A percentile compares a stretch with the other conserved stretches of the same genome.
Conservation (phyloP, 352 stramenopile genomes). For the Pythium plurisporium region DNA sequence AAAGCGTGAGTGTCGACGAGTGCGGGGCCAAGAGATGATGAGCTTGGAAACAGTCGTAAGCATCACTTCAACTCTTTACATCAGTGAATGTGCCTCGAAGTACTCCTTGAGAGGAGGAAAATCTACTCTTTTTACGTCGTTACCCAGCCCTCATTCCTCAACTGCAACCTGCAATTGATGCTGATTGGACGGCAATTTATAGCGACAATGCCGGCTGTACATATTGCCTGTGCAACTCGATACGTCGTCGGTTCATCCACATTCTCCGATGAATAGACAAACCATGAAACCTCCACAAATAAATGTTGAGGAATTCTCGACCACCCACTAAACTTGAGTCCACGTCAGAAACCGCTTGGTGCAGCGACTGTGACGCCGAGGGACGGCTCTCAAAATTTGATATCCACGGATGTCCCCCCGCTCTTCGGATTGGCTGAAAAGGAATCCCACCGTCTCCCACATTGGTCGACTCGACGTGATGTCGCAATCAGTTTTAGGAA, state of each 20-base stretch:
- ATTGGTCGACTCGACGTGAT: not conserved
- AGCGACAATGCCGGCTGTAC: not conserved
- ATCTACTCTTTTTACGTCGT: no score
- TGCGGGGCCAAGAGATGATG: not conserved
- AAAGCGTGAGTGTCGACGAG: not conserved
- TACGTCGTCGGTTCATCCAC: no score
- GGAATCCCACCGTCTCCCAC: not conserved
- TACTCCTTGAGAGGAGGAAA: not conserved
- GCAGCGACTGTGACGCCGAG: no score
- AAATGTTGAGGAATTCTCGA: not conserved
- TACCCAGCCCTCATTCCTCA: not conserved
- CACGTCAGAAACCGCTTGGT: no score
- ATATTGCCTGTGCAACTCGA: no score
- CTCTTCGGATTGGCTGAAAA: not conserved
- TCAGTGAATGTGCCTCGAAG: not conserved
- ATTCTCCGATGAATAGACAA: no score
- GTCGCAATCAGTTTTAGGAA: not conserved
- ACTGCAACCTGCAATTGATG: not conserved
- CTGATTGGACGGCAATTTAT: not conserved
- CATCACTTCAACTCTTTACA: not conserved
- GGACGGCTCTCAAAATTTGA: constrained; percentile 2
- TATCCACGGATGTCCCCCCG: not conserved
- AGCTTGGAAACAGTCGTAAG: not conserved
- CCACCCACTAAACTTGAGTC: no score
- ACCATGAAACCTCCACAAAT: not conserved